Evolutionary conservation across 495 filamentous ascomycete genomes (phyloP), one percentile per base, ranked within the genome.

Genomic region (Xylaria acuta): DNA sequence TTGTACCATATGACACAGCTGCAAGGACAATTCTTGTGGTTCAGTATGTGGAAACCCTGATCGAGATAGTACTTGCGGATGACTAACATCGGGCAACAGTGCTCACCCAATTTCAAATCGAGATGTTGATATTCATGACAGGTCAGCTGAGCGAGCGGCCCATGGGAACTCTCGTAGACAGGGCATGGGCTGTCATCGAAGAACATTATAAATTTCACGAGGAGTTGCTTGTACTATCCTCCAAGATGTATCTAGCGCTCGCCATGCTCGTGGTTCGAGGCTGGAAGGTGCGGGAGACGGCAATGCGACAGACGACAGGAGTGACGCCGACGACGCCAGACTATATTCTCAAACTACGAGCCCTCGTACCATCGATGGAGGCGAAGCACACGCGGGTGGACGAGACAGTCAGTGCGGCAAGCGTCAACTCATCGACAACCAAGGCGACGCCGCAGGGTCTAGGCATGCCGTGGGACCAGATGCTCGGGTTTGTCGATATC

Each of bases 51-150:
- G 25, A 2, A 12, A 18, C n/a, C n/a, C 12, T 14, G 36, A 22
- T 45, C 7, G 6, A 45, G 22, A 43, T 56, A 27, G 49, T 2
- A 62, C 45, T 40, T 14, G 20, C 34, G 1, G 36, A 11, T 54
- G 54, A 43, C 76, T 78, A 73, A 78, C 51, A 20, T 27, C 30
- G 12, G 12, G 4, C 18, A 30, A 47, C n/a, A 79, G 77, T 79
- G 74, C 74, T 76, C 27, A 74, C 81, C 11, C 82, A 88, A 70
- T 86, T 88, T 69, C 87, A 88, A 66, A 71, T 86, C 36, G 86
- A 87, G 71, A 77, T 86, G 20, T 87, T 88, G 69, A 80, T 86
- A 62, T 89, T 86, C 75, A 77, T 88, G 69, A 75, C 85, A 1
- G 86, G 83, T 41, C 86, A 89, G 69, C 81, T 90, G 27, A 82